Evolutionary conservation across 2,329 filamentous ascomycete species (phyloP).

Genomic region (Dothidotthia symphoricarpi): DNA sequence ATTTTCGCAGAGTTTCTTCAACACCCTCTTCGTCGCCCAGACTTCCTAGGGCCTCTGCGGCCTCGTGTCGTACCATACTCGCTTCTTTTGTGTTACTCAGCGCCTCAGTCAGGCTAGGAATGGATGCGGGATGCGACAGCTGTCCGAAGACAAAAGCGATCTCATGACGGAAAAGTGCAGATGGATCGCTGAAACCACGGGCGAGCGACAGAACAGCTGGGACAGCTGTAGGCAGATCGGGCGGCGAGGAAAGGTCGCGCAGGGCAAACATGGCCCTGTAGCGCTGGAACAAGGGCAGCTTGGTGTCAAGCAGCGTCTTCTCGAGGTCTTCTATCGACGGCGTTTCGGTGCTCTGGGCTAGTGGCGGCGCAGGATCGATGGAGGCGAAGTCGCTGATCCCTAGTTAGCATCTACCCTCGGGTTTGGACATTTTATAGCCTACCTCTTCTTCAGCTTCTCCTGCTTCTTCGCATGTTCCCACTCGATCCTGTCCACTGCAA

Average conservation of each 20-base stretch:
- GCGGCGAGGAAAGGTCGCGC: constrained; percentile 89
- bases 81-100: constrained; percentile 78
- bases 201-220: constrained; percentile 85
- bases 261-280: constrained; percentile 98
- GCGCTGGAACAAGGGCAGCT: constrained; percentile 78
- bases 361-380: constrained; percentile 89
- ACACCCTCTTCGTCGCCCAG: constrained; percentile 92
- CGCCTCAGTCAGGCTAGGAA: constrained; percentile 77
- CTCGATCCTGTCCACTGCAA: constrained; percentile 88
- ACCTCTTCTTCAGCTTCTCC: constrained; percentile 82
- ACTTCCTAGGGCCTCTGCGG: constrained; percentile 91
- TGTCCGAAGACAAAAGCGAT: constrained; percentile 98
- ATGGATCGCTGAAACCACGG: constrained; percentile 78
- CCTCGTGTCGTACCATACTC: constrained; percentile 97
- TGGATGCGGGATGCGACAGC: constrained; percentile 92
- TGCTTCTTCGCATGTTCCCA: constrained; percentile 74
- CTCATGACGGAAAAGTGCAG: constrained; percentile 93
- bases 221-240: constrained; percentile 82
- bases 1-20: constrained; percentile 77
- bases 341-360: constrained; percentile 64
- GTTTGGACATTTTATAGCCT: constrained; percentile 21
- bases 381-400: constrained; percentile 80
- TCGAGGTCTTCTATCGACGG: constrained; percentile 72
- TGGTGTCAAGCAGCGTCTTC: constrained; percentile 73
- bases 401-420: constrained; percentile 10